These are phyloP conservation scores for Cucurbita maxima DNA, from an alignment of 306 rosid species.

Conservation along the genomic window DNA sequence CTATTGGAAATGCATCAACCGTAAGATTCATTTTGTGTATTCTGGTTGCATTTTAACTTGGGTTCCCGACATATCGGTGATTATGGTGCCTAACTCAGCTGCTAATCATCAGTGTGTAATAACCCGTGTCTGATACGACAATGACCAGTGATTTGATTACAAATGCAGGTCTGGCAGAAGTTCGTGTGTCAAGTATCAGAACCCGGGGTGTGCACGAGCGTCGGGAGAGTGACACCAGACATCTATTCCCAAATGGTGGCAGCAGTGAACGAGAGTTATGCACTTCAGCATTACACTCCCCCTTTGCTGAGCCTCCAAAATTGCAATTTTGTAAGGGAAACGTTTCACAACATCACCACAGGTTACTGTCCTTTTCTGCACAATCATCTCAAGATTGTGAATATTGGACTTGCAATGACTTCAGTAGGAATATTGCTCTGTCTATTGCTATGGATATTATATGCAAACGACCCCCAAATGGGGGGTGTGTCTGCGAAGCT, in stretches of 20 bases:
- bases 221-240: constrained; percentile 69
- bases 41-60: too few species aligned
- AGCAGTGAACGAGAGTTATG: constrained; percentile 83
- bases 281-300: constrained; percentile 81
- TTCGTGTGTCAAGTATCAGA: constrained; percentile 53
- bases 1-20: constrained; percentile 50
- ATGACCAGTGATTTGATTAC: not conserved
- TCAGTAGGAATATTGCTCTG: constrained; percentile 84
- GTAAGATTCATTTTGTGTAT: constrained; percentile 17
- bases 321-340: constrained; percentile 82
- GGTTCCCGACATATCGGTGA: not conserved
- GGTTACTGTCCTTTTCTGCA: constrained; percentile 65
- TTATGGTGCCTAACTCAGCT: not conserved
- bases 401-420: constrained; percentile 67
- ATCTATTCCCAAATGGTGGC: constrained; percentile 52
- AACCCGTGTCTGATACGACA: not conserved
- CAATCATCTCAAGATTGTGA: constrained; percentile 49
- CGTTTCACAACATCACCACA: constrained; percentile 59
- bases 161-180: constrained; percentile 68
- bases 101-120: not conserved
- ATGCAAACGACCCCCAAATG: constrained; percentile 85
- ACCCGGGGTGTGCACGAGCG: constrained; percentile 41
- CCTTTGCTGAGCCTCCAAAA: constrained; percentile 69
- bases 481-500: constrained; percentile 60
- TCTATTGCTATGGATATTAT: constrained; percentile 84